Base-by-base conservation (phyloP, 441 rosid species). In the Eutrema salsugineum region DNA sequence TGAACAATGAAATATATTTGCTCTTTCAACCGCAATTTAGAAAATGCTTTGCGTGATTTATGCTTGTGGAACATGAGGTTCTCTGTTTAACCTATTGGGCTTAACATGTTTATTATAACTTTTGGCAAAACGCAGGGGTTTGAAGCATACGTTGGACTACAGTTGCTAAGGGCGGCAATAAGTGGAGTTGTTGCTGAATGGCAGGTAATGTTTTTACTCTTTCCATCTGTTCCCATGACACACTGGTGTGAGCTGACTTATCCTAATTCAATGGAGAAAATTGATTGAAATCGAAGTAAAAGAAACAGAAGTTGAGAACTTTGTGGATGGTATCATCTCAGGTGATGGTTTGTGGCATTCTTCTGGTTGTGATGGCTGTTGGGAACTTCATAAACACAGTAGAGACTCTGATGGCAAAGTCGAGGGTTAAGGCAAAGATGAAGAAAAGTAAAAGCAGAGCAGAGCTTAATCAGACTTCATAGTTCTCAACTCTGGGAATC, bases 391-490 rank as follows among this genome's bases (percentile, higher is more conserved):
- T 73, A 55, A 89, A 88, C 78, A 93, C 98, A 0, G 94, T 91
- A 33, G 79, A 88, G 85, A 91, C 97, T 8, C 84, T 93, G 27
- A 80, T 88, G 94, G 73, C 77, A 6, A 93, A 91, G 83, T 93
- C 96, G 11, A 86, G 97, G 87, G 89, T 93, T 67, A 93, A 93
- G 85, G 97, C 97, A 46, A 91, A 91, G 86, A 93, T 93, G 96
- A 93, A 84, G 81, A 87, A 82, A 72, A 84, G 83, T 30, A 91
- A 84, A 89, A 83, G 86, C 89, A 93, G 83, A 83, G 88, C 65
- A 56, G 91, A 88, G 48, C 75, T 86, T 57, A 70, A 83, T 49
- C 87, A 82, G 79, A 72, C 33, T 65, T 70, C 57, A 38, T 58
- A 38, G 46, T 39, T 20, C 35, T 39, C 35, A 57, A 36, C 63